These are phyloP conservation scores for Cronartium ribicola DNA, from an alignment of 1,284 basidiomycete genomes.

Conservation along the genomic window DNA sequence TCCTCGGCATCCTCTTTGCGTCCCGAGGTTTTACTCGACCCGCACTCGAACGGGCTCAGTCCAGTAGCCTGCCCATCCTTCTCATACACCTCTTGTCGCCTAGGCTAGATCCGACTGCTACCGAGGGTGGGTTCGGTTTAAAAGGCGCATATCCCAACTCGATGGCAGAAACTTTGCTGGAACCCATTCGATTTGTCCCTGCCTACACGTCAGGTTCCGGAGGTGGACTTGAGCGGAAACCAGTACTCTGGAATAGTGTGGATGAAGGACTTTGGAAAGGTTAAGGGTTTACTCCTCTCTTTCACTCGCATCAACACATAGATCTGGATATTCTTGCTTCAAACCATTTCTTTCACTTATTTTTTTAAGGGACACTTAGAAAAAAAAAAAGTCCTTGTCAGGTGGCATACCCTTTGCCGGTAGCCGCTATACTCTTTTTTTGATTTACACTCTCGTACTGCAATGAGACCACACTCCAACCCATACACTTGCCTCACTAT, in stretches of 20 bases:
- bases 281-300: neutral
- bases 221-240: neutral
- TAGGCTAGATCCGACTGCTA: neutral
- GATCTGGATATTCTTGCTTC: neutral
- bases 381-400: too few relatives aligned
- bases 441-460: too few relatives aligned
- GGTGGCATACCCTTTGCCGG: too few relatives aligned
- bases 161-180: neutral
- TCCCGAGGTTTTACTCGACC: neutral
- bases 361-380: too few relatives aligned
- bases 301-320: too few relatives aligned
- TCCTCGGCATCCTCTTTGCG: conserved; percentile 5
- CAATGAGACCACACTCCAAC: too few relatives aligned
- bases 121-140: neutral
- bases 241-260: neutral
- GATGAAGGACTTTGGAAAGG: neutral
- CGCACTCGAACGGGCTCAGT: neutral
- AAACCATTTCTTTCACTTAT: neutral
- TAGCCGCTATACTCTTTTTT: too few relatives aligned
- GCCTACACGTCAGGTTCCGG: neutral
- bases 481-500: too few relatives aligned
- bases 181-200: neutral
- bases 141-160: neutral
- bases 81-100: conserved; percentile 1
- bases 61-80: neutral